Percentiles rank a stretch among this genome's conserved stretches.
Evolutionary conservation across 2,329 filamentous ascomycete genomes (phyloP).

Genomic region (Blumeriella jaapii): DNA sequence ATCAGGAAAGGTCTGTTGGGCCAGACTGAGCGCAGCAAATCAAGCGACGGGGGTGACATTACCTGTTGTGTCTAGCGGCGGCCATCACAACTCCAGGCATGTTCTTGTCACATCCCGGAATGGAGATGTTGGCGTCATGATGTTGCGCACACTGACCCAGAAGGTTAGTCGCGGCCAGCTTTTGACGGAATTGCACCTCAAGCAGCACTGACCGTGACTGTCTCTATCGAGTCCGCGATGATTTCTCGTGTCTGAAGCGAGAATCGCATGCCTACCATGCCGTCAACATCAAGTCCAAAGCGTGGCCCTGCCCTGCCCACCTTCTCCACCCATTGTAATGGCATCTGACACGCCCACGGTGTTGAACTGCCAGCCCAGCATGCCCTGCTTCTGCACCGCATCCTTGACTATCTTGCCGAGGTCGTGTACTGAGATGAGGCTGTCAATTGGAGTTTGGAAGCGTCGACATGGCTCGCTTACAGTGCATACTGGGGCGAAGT

Average conservation of each 20-base stretch:
- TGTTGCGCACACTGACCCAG: too few relatives aligned
- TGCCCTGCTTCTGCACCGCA: constrained; percentile 66
- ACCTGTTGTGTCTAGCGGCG: constrained; percentile 75
- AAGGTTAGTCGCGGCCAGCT: too few relatives aligned
- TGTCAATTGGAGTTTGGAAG: background rate
- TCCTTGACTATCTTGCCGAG: constrained; percentile 81
- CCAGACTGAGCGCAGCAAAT: background rate
- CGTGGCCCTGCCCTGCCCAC: constrained; percentile 31
- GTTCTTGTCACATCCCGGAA: constrained; percentile 94
- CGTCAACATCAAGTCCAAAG: background rate
- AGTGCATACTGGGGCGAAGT: constrained; percentile 35
- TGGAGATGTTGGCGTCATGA: constrained; percentile 66
- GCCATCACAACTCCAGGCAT: constrained; percentile 86
- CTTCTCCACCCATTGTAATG: constrained; percentile 87
- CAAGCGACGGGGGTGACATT: background rate
- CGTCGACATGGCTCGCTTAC: constrained; percentile 25
- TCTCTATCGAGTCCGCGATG: constrained; percentile 90
- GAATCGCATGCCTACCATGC: constrained; percentile 71
- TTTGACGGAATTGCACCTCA: too few relatives aligned
- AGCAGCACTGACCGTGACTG: constrained; percentile 48
- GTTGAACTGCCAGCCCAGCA: constrained; percentile 55
- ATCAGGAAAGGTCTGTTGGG: constrained; percentile 59
- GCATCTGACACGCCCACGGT: constrained; percentile 51
- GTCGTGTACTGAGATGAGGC: constrained; percentile 54
- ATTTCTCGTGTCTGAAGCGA: constrained; percentile 84